These are phyloP conservation scores for Rhodotorula diobovata DNA, from an alignment of 768 basidiomycete genomes.

Conservation along the genomic window DNA sequence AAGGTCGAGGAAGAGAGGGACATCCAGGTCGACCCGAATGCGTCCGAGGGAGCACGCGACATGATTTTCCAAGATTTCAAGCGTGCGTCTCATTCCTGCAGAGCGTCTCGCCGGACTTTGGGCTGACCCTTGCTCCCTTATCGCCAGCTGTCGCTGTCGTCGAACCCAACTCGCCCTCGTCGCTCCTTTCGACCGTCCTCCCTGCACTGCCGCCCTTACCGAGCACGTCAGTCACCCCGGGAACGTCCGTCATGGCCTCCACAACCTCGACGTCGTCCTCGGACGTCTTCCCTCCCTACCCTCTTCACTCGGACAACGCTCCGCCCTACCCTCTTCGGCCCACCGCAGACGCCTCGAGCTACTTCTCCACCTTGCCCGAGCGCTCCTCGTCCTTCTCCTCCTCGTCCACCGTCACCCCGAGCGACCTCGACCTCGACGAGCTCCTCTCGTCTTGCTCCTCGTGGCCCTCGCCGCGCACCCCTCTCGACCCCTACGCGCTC, in stretches of 20 bases:
- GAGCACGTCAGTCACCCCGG: not conserved
- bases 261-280: not conserved
- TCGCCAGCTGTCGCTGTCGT: not conserved
- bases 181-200: not conserved
- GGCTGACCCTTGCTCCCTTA: not conserved
- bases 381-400: not conserved
- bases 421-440: not conserved
- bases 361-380: not conserved
- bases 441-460: slow-evolving; percentile 3
- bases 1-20: not conserved
- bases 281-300: not conserved
- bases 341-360: not conserved
- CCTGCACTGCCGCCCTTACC: not conserved
- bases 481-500: not conserved
- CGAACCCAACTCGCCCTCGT: not conserved
- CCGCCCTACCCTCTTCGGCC: no score
- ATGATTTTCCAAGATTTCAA: no score
- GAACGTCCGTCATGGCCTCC: no score
- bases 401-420: not conserved
- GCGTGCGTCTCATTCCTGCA: no score
- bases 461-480: slow-evolving; percentile 3
- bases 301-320: no score
- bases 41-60: no score
- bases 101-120: no score
- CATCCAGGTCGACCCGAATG: no score